These are phyloP conservation scores for Curvularia sp. DNA, from an alignment of 2,329 filamentous ascomycete genomes.

Conservation along the genomic window DNA sequence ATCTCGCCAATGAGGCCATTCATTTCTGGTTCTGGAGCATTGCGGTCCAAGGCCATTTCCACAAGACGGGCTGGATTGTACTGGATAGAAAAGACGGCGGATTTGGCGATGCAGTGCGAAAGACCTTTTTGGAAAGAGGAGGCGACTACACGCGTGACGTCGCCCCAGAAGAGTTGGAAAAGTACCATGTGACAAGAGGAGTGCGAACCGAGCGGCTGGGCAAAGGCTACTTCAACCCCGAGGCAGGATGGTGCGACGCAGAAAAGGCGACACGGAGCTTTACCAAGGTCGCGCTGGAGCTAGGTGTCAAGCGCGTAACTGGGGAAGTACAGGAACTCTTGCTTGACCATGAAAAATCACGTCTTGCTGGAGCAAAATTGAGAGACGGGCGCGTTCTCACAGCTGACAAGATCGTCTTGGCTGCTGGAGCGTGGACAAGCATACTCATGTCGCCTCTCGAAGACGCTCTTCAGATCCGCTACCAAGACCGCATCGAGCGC, in stretches of 20 bases:
- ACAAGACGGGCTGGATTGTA: constrained; percentile 67
- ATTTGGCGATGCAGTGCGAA: constrained; percentile 60
- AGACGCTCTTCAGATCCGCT: constrained; percentile 53
- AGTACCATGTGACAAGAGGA: constrained; percentile 52
- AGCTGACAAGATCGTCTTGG: constrained; percentile 63
- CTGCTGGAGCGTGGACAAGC: constrained; percentile 65
- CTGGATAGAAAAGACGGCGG: constrained; percentile 58
- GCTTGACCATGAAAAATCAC: constrained; percentile 41
- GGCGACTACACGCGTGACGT: constrained; percentile 51
- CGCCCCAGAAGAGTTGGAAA: constrained; percentile 50
- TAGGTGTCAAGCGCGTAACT: constrained; percentile 56
- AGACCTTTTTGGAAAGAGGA: constrained; percentile 59
- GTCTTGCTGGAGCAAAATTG: constrained; percentile 57
- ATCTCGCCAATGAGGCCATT: constrained; percentile 55
- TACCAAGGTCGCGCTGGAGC: constrained; percentile 53
- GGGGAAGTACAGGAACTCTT: constrained; percentile 57
- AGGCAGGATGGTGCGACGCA: constrained; percentile 63
- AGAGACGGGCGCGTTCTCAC: constrained; percentile 56
- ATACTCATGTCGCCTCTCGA: constrained; percentile 60
- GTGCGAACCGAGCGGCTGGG: constrained; percentile 24
- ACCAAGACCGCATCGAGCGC: constrained; percentile 57
- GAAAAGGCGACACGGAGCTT: constrained; percentile 56
- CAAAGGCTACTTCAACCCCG: constrained; percentile 59
- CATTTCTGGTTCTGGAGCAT: constrained; percentile 53
- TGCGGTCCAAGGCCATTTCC: constrained; percentile 54